Evolutionary conservation across 2,329 filamentous ascomycete species (phyloP).

Genomic region (Ophidiomyces ophidiicola): DNA sequence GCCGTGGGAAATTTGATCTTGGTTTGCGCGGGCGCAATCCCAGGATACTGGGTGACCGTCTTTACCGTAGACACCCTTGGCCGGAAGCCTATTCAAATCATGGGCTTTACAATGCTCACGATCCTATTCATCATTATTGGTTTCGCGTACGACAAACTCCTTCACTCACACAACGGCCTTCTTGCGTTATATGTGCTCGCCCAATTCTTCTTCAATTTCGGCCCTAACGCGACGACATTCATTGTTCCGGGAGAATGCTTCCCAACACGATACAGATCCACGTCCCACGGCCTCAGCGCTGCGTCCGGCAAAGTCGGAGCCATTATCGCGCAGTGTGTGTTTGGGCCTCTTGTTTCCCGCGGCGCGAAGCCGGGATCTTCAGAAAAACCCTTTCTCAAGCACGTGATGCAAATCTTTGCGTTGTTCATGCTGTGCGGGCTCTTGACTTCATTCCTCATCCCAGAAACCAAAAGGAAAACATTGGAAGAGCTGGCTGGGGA

Average conservation of each 20-base stretch:
- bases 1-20: conserved; percentile 69
- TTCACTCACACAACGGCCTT: conserved; percentile 34
- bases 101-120: conserved; percentile 50
- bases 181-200: conserved; percentile 52
- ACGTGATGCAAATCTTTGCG: conserved; percentile 65
- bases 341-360: conserved; percentile 49
- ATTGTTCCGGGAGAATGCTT: conserved; percentile 55
- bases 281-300: conserved; percentile 54
- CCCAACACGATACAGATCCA: conserved; percentile 50
- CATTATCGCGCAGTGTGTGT: conserved; percentile 54
- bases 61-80: conserved; percentile 61
- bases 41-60: conserved; percentile 72
- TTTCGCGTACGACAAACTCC: conserved; percentile 39
- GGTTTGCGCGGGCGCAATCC: conserved; percentile 65
- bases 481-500: conserved; percentile 51
- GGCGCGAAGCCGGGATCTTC: conserved; percentile 42
- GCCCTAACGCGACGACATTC: conserved; percentile 52
- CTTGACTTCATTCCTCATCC: conserved; percentile 57
- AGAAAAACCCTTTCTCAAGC: conserved; percentile 54
- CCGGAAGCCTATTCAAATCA: conserved; percentile 61
- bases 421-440: conserved; percentile 67
- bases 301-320: conserved; percentile 57
- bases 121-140: conserved; percentile 52
- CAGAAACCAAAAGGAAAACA: conserved; percentile 63
- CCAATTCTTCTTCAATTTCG: conserved; percentile 46